Conservation (phyloP, 495 filamentous ascomycete species). For the Entonaema liquescens region DNA sequence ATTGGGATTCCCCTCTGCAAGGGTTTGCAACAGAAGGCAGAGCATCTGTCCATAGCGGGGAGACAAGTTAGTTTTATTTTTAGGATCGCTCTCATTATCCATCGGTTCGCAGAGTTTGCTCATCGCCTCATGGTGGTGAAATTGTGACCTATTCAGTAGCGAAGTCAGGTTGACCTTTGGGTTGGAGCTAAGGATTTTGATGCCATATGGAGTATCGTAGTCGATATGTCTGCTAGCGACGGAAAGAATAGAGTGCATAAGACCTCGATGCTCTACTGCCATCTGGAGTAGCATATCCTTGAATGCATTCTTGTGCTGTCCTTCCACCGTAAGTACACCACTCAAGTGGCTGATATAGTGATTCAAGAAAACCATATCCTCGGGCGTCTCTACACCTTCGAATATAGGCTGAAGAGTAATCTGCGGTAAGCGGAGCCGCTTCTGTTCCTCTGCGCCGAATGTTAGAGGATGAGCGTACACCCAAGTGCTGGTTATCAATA, state of each 20-base stretch:
- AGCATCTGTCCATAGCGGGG: constrained; percentile 79
- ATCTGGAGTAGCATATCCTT: constrained; percentile 88
- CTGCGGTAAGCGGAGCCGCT: constrained; percentile 57
- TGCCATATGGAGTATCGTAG: constrained; percentile 59
- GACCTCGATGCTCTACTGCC: constrained; percentile 80
- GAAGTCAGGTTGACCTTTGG: constrained; percentile 52
- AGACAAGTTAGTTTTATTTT: constrained; percentile 62
- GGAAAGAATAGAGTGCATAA: constrained; percentile 93
- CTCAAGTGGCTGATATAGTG: constrained; percentile 87
- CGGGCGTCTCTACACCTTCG: constrained; percentile 83
- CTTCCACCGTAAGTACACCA: constrained; percentile 82
- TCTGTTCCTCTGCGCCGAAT: constrained; percentile 53
- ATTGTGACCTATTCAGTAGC: constrained; percentile 58
- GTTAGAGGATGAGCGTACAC: constrained; percentile 44
- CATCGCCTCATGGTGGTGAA: constrained; percentile 69
- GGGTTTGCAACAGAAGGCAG: constrained; percentile 80
- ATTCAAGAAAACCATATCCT: constrained; percentile 84
- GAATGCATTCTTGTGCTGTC: constrained; percentile 87
- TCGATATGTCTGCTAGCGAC: constrained; percentile 84
- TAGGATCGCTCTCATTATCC: constrained; percentile 50
- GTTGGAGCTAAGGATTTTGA: constrained; percentile 55
- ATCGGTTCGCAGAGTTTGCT: constrained; percentile 62
- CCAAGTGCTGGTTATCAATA: constrained; percentile 50
- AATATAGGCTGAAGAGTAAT: constrained; percentile 80
- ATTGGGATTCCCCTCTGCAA: constrained; percentile 77